Conservation (phyloP, 495 filamentous ascomycete genomes). For the Xylaria grammica region DNA sequence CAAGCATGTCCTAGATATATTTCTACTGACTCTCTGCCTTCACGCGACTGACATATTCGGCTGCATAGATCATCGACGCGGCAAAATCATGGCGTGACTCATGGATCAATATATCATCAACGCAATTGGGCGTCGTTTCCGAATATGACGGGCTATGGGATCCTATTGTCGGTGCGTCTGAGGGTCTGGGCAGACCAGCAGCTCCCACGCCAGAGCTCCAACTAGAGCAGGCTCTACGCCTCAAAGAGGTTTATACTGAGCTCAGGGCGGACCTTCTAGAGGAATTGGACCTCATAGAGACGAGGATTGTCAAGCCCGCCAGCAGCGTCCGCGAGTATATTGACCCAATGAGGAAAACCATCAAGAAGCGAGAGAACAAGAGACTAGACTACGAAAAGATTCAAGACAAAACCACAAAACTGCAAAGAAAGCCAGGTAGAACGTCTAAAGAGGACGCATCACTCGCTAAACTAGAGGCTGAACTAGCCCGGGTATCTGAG, state of each 20-base stretch:
- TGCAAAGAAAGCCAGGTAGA: conserved; percentile 71
- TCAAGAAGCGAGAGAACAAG: conserved; percentile 90
- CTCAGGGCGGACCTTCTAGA: conserved; percentile 74
- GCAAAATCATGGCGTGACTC: conserved; percentile 83
- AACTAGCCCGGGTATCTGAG: conserved; percentile 71
- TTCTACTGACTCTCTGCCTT: not conserved
- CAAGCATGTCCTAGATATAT: not conserved
- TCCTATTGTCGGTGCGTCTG: conserved; percentile 70
- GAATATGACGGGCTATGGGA: conserved; percentile 83
- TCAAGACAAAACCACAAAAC: conserved; percentile 72
- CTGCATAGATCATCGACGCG: conserved; percentile 75
- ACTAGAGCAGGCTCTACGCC: conserved; percentile 67
- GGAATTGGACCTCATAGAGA: conserved; percentile 76
- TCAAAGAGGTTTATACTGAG: conserved; percentile 75
- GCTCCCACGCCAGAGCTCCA: conserved; percentile 68
- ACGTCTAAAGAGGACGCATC: conserved; percentile 78
- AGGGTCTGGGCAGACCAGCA: conserved; percentile 57
- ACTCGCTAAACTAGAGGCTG: conserved; percentile 78
- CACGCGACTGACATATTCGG: not conserved
- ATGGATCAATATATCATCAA: conserved; percentile 76
- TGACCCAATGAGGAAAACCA: conserved; percentile 81
- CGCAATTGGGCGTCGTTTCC: conserved; percentile 70
- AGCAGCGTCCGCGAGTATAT: conserved; percentile 72
- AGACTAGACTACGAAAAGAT: conserved; percentile 88
- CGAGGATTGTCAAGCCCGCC: conserved; percentile 73